phyloP scores from a whole-genome alignment of 805 yeast species.

The Ogataea allantospora region DNA sequence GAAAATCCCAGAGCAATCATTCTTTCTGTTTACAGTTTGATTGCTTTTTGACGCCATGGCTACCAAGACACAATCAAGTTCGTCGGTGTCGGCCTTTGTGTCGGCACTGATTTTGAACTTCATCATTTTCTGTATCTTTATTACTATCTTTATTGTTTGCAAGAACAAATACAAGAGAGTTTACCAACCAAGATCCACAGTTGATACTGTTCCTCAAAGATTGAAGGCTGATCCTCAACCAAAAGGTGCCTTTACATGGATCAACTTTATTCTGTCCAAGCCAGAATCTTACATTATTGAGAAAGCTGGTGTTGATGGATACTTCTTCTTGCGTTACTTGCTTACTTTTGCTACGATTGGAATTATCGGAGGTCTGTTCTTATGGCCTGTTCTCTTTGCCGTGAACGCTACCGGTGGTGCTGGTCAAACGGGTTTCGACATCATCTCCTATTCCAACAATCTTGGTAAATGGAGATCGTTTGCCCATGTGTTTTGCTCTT shows the following conservation, averaged over 20 bases:
- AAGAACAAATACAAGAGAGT: slow-evolving; percentile 47
- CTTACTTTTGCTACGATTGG: slow-evolving; percentile 54
- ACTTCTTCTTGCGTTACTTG: slow-evolving; percentile 66
- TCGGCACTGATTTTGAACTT: slow-evolving; percentile 46
- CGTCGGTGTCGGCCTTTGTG: slow-evolving; percentile 50
- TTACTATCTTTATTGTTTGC: slow-evolving; percentile 38
- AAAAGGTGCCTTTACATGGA: slow-evolving; percentile 53
- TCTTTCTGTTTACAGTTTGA: slow-evolving; percentile 1
- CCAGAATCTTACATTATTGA: slow-evolving; percentile 66
- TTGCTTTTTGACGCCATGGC: slow-evolving; percentile 2
- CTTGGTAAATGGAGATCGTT: slow-evolving; percentile 59
- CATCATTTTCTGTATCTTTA: slow-evolving; percentile 41
- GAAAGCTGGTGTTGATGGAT: slow-evolving; percentile 74
- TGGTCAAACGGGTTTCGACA: slow-evolving; percentile 55
- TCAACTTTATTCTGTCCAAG: slow-evolving; percentile 45
- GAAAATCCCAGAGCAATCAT: not conserved
- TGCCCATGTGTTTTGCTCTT: slow-evolving; percentile 75
- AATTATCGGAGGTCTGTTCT: slow-evolving; percentile 48
- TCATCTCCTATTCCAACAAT: slow-evolving; percentile 63
- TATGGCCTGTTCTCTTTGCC: slow-evolving; percentile 71
- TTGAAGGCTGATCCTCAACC: slow-evolving; percentile 45
- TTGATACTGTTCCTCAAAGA: slow-evolving; percentile 45
- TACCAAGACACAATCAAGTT: slow-evolving; percentile 11
- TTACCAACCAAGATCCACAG: slow-evolving; percentile 50
- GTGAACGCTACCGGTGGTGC: slow-evolving; percentile 72